Base-by-base conservation (phyloP, 345 rosid genomes). In the Gossypium thurberi region DNA sequence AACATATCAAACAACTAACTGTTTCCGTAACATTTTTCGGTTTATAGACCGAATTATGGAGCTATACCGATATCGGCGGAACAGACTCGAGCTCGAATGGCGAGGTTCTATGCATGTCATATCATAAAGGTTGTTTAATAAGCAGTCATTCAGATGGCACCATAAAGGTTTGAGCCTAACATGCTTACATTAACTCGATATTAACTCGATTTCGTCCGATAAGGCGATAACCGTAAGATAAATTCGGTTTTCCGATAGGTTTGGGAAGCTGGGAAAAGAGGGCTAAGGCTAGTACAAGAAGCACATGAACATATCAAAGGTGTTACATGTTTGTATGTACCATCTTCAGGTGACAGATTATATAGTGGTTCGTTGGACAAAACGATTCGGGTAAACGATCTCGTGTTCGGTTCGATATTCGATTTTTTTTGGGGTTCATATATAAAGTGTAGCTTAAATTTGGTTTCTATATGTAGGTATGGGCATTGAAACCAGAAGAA, bases 91-190 rank as follows among this genome's bases (percentile, higher is more conserved):
- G 73, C 40, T 68, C 72, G 47, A 89, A 89, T 74, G 88, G 90
- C 2, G 90, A 87, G 73, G 82, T 87, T 55, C 72, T 87, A 72
- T 86, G 85, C 65, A 79, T 87, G 79, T 75, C 78, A 60, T 79
- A 83, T 69, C 48, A 83, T 3, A 86, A 83, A 73, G 84, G 85
- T 65, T 77, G 84, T 18, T 60, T 89, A 60, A 17, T 89, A 23
- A 86, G 90, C 83, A 76, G 94, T 73, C 91, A 89, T 77, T 84
- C 91, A 1, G 94, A 87, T 68, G 94, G 94, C 71, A 86, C 91
- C 33, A 83, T 89, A 70, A 89, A 89, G 94, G 94, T 84, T 7
- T 52, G 67, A 40, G 18, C 57, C 57, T 51, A 21, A 44, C 51
- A 72, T 52, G 53, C 50, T 65, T 37, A 18, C 47, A 33, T 61